Evolutionary conservation across 2,329 filamentous ascomycete genomes (phyloP), one percentile per base, ranked within the genome.

Genomic region (Phyllosticta citriasiana): DNA sequence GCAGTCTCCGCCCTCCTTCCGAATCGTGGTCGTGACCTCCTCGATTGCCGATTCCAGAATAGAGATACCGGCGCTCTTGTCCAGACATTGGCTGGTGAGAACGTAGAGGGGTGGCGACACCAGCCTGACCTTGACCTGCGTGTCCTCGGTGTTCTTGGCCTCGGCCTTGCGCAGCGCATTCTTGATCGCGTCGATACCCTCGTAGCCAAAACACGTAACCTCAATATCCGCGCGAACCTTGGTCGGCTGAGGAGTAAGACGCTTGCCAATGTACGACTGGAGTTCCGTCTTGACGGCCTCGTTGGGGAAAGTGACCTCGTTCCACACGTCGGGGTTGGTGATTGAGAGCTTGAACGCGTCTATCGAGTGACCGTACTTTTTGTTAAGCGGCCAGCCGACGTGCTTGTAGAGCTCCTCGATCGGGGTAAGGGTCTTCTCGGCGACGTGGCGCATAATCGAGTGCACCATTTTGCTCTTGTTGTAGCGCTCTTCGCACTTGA

Each of bases 391-490:
- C 95, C 95, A 99, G 66, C 87, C 91, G 73, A 99, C 97, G 68
- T 82, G 86, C 82, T 96, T 88, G 78, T 99, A 99, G 62, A 99
- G 84, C 58, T 86, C 84, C 81, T 97, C 91, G 72, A 99, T 95
- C n/a, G 93, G 92, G 30, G 86, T 89, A 73, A 89, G 86, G 53
- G 91, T 96, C 84, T 97, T 97, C 80, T 99, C 92, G 67, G 94
- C 93, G 65, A 99, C 94, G 76, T 99, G 94, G 75, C 93, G 88
- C 89, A 99, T 93, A 77, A 99, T 97, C 60, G 91, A 95, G 78
- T 99, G 94, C 51, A 97, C 94, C 82, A 96, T 95, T 82, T 99
- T 99, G 81, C 91, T 90, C 87, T 99, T 99, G 85, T 99, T 99
- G 84, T 97, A 99, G 69, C 94, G 86, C 81, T 99, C 94, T 76